Evolutionary conservation across 495 filamentous ascomycete genomes (phyloP).

Genomic region (Glarea lozoyensis): DNA sequence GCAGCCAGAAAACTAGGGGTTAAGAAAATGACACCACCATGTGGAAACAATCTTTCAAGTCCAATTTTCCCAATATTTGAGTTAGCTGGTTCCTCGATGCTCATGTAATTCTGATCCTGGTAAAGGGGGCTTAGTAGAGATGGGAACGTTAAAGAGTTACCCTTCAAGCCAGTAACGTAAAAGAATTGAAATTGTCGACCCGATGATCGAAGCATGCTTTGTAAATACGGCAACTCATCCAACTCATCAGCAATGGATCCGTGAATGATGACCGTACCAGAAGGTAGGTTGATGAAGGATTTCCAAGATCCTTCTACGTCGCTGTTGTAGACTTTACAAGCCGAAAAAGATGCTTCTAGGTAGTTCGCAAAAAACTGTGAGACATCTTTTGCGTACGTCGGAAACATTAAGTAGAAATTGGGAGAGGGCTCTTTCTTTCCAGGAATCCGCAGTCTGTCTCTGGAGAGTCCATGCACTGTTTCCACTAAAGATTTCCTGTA

Average conservation of each 20-base stretch:
- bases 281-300: constrained; percentile 4
- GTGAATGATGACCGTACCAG: constrained; percentile 14
- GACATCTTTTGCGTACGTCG: constrained; percentile 2
- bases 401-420: constrained; percentile 18
- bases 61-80: constrained; percentile 7
- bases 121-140: too few species aligned
- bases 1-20: constrained; percentile 53
- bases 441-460: constrained; percentile 4
- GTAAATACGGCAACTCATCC: constrained; percentile 4
- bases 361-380: constrained; percentile 11
- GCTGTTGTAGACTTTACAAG: constrained; percentile 15
- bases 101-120: too few species aligned
- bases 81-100: background rate
- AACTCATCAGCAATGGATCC: constrained; percentile 13
- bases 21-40: constrained; percentile 48
- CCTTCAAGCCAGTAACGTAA: constrained; percentile 8
- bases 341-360: constrained; percentile 3
- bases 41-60: constrained; percentile 43
- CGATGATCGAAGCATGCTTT: background rate
- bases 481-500: constrained; percentile 10
- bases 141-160: constrained; percentile 8
- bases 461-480: constrained; percentile 7
- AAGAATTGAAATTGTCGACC: constrained; percentile 9
- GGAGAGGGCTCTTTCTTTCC: background rate
- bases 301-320: constrained; percentile 17